Base-by-base conservation (phyloP, 768 basidiomycete genomes). In the Podaxis pistillaris region DNA sequence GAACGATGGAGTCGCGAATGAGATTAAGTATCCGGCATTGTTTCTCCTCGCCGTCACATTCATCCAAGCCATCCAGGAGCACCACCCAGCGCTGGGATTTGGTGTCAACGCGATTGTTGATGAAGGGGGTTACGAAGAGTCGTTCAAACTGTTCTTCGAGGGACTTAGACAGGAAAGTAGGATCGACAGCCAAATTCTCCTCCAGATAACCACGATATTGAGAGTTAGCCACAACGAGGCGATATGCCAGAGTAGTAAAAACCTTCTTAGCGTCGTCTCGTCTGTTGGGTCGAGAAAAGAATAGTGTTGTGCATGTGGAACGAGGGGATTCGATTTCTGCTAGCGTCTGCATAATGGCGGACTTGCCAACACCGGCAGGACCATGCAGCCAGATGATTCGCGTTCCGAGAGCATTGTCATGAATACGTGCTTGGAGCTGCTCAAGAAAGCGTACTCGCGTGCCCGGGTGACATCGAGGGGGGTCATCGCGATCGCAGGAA, bases 321-420 rank as follows among this genome's bases (percentile, higher is more conserved):
- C 28, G 46, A 47, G 46, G 46, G 2, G 11, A 49, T 4, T 40
- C 36, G 22, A 19, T 26, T n/a, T 49, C 40, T 17, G 56, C 56
- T 15, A 63, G 36, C 0, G 49, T 63, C 37, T 51, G 37, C 33
- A 57, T 49, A 13, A 63, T 49, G 0, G 62, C 56, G 3, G 62
- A 51, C 40, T 63, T 63, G 24, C 62, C 62, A 11, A 57, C 51
- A 17, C 62, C 62, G 1, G 56, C 62, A 15, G 33, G 36, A 4
- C 62, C 62, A 36, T 15, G 49, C n/a, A 63, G 50, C 62, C 62
- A 63, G 19, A 58, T 36, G 7, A 56, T 52, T 13, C 53, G 40
- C 46, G 46, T 19, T 15, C 33, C 30, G 6, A 36, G 15, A 19
- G 4, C 22, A 24, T 6, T 30, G 53, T 11, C 30, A 30, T n/a